Conservation (phyloP, 345 rosid genomes). For the Reutealis trisperma region DNA sequence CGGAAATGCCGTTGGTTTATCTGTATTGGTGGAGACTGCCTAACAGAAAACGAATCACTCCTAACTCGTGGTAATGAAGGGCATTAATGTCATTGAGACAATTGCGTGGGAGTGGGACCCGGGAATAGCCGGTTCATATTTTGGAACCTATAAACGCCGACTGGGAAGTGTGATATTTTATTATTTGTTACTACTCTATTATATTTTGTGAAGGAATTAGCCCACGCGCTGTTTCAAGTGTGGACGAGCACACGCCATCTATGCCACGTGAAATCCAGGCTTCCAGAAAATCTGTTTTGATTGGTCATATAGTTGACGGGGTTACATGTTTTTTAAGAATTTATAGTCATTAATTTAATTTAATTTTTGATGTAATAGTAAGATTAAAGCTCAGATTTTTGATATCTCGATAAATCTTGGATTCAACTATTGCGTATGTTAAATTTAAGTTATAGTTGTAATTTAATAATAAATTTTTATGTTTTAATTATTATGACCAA, state of each 20-base stretch:
- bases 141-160: slow-evolving; percentile 25
- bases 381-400: too few species aligned
- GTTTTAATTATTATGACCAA: too few species aligned
- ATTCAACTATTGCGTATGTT: too few species aligned
- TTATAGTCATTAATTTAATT: too few species aligned
- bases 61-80: slow-evolving; percentile 16
- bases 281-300: neutral
- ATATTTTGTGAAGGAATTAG: neutral
- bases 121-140: slow-evolving; percentile 31
- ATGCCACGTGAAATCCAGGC: slow-evolving; percentile 38
- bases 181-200: neutral
- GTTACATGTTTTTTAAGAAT: neutral
- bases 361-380: too few species aligned
- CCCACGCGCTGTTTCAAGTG: slow-evolving; percentile 13
- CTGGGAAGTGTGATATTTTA: neutral
- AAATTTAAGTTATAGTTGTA: too few species aligned
- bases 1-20: slow-evolving; percentile 1
- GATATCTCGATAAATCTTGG: too few species aligned
- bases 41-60: slow-evolving; percentile 36
- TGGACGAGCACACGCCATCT: slow-evolving; percentile 23
- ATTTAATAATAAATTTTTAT: too few species aligned
- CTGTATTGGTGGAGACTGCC: slow-evolving; percentile 31
- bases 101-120: neutral
- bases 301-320: neutral
- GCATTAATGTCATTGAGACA: neutral